These are phyloP conservation scores for Mallotus japonicus DNA, from an alignment of 441 rosid genomes.

Conservation along the genomic window DNA sequence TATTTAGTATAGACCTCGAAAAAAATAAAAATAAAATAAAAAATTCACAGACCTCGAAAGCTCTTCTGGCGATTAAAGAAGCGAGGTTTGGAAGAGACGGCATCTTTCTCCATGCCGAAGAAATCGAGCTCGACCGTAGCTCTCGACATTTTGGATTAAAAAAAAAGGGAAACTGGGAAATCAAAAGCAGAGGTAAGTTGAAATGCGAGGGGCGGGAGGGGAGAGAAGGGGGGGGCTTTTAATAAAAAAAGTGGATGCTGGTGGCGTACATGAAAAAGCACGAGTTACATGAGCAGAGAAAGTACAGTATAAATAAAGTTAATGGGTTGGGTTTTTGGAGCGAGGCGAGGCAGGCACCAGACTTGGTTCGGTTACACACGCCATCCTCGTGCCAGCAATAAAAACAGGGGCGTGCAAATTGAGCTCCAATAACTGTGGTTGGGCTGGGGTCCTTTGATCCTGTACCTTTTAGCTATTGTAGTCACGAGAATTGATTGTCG, in stretches of 20 bases:
- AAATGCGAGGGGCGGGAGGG: conserved; percentile 26
- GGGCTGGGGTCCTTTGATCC: too few relatives aligned
- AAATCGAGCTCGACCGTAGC: conserved; percentile 76
- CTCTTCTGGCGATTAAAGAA: conserved; percentile 59
- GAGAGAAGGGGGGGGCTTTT: not conserved
- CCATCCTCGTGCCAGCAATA: too few relatives aligned
- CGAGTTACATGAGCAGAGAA: conserved; percentile 17
- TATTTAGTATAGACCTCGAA: not conserved
- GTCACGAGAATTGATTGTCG: too few relatives aligned
- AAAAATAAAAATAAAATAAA: not conserved
- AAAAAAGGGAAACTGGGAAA: not conserved
- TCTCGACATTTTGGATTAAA: conserved; percentile 39
- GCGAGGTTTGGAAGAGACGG: conserved; percentile 37
- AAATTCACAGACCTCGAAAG: conserved; percentile 47
- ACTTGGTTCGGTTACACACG: too few relatives aligned
- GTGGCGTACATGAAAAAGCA: conserved; percentile 2
- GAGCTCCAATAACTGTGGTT: too few relatives aligned
- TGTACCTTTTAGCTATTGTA: too few relatives aligned
- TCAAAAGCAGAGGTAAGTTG: not conserved
- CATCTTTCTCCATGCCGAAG: conserved; percentile 54
- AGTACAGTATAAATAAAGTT: too few relatives aligned
- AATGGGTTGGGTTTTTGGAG: too few relatives aligned
- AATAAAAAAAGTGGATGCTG: not conserved
- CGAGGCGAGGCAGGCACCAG: too few relatives aligned
- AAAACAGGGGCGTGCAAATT: too few relatives aligned